Evolutionary conservation across 257 asterid genomes (phyloP).

Genomic region (Leonotis leonurus): DNA sequence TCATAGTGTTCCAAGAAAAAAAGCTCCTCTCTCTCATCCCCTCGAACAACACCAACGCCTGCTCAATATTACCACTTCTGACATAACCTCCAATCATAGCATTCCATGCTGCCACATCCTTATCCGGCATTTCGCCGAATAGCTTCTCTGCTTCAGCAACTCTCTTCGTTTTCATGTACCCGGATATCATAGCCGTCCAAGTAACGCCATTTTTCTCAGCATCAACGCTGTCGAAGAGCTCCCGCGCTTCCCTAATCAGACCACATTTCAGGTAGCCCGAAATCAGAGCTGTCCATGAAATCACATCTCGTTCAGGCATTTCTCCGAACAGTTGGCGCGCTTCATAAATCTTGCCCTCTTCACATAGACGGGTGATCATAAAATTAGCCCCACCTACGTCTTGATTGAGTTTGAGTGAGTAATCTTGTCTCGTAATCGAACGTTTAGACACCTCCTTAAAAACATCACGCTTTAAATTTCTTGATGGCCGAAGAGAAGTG

Average conservation of each 20-base stretch:
- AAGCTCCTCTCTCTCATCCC: slow-evolving; percentile 48
- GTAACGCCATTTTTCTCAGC: slow-evolving; percentile 50
- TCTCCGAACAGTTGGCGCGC: slow-evolving; percentile 52
- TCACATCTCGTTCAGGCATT: slow-evolving; percentile 65
- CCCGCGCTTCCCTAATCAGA: slow-evolving; percentile 39
- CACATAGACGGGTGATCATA: slow-evolving; percentile 35
- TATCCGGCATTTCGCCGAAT: slow-evolving; percentile 44
- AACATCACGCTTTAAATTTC: background rate
- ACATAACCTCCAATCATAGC: slow-evolving; percentile 55
- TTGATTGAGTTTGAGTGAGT: slow-evolving; percentile 22
- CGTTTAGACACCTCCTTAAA: background rate
- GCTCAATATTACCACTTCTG: slow-evolving; percentile 23
- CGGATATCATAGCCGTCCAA: slow-evolving; percentile 56
- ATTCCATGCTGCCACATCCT: slow-evolving; percentile 52
- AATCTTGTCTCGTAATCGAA: slow-evolving; percentile 32
- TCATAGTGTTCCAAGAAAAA: slow-evolving; percentile 54
- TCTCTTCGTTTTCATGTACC: slow-evolving; percentile 26
- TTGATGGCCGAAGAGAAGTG: slow-evolving; percentile 11
- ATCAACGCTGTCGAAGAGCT: slow-evolving; percentile 41
- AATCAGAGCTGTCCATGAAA: slow-evolving; percentile 63
- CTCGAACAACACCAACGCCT: slow-evolving; percentile 43
- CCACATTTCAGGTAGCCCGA: slow-evolving; percentile 53
- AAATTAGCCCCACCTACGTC: slow-evolving; percentile 37
- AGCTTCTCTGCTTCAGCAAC: slow-evolving; percentile 45
- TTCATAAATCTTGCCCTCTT: slow-evolving; percentile 30